These are phyloP conservation scores for Ceratocystis albifundus DNA, from an alignment of 2,329 filamentous ascomycete genomes.

Conservation along the genomic window DNA sequence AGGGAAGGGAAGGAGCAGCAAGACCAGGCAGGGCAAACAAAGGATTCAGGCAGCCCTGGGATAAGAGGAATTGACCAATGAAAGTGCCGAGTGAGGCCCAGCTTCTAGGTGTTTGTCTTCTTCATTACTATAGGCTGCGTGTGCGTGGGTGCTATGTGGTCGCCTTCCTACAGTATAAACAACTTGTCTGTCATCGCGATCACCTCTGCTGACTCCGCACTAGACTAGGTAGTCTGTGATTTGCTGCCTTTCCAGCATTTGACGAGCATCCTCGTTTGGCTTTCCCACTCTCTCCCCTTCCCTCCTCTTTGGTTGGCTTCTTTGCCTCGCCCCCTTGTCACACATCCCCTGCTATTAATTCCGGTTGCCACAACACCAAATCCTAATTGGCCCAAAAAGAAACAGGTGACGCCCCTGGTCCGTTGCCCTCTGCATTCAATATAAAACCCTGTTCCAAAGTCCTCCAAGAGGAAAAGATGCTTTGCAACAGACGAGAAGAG, in stretches of 20 bases:
- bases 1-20: background rate
- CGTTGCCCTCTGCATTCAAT: slow-evolving; percentile 18
- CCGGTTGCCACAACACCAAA: slow-evolving; percentile 17
- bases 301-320: background rate
- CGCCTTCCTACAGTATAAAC: no score
- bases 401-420: background rate
- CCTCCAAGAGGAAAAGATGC: no score
- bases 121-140: no score
- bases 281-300: no score
- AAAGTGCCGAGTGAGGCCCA: background rate
- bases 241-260: background rate
- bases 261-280: background rate
- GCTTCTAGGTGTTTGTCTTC: no score
- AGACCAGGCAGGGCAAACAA: background rate
- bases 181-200: no score
- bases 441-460: slow-evolving; percentile 16
- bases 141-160: no score
- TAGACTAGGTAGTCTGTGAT: no score
- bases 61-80: background rate
- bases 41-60: background rate
- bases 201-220: no score
- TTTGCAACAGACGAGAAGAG: no score
- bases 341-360: background rate
- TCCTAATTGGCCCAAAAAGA: background rate
- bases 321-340: background rate